phyloP scores from a whole-genome alignment of 1,284 basidiomycete genomes.

The Leccinum griseonigrum region DNA sequence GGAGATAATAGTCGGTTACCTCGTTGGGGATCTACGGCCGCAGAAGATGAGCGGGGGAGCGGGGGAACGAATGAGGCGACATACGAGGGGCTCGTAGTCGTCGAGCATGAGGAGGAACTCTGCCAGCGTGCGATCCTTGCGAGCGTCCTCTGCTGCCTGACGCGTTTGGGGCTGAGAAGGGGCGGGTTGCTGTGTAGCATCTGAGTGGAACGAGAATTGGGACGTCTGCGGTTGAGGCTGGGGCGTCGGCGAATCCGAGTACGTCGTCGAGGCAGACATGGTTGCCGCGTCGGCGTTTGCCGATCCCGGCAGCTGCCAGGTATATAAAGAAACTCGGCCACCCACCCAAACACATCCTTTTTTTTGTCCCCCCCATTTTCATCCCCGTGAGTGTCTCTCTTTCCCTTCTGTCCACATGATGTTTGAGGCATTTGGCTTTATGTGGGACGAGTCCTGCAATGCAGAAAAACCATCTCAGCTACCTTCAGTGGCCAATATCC shows the following conservation, averaged over 20 bases:
- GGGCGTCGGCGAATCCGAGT: conserved; percentile 32
- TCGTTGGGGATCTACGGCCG: conserved; percentile 91
- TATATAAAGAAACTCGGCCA: conserved; percentile 24
- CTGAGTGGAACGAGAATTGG: conserved; percentile 26
- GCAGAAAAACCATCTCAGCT: conserved; percentile 63
- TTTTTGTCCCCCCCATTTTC: not conserved
- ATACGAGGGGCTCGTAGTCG: conserved; percentile 92
- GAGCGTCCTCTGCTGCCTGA: conserved; percentile 77
- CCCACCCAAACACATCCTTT: not conserved
- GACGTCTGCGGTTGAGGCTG: conserved; percentile 22
- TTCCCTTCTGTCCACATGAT: conserved; percentile 47
- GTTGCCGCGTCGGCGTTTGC: conserved; percentile 28
- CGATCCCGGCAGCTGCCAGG: conserved; percentile 2
- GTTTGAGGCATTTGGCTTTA: conserved; percentile 95
- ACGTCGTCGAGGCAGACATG: conserved; percentile 33
- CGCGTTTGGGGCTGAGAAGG: conserved; percentile 48
- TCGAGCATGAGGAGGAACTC: conserved; percentile 97
- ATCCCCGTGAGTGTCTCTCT: not conserved
- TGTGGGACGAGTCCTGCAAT: conserved; percentile 53
- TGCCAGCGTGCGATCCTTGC: conserved; percentile 86
- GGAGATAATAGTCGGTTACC: conserved; percentile 97
- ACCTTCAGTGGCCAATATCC: conserved; percentile 48
- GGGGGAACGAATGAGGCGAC: conserved; percentile 24
- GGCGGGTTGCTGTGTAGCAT: conserved; percentile 19
- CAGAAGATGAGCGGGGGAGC: not conserved